Percentiles rank a stretch among this genome's conserved stretches.
phyloP scores from a whole-genome alignment of 1,139 yeast genomes.

The Yamadazyma sp. region DNA sequence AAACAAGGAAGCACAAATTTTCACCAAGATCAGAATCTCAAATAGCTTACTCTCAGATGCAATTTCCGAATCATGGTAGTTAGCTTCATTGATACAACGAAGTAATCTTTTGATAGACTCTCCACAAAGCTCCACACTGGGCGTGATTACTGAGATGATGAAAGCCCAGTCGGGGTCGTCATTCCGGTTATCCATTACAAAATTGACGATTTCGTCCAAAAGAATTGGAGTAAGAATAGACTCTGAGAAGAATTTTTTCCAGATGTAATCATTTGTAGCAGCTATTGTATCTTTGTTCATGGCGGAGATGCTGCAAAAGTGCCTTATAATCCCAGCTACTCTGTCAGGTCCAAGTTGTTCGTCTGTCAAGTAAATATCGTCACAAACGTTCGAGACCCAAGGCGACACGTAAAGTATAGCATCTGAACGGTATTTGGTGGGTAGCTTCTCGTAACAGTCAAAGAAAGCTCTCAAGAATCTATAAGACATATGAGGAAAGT shows the following conservation, averaged over 20 bases:
- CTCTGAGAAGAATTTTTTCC: constrained; percentile 69
- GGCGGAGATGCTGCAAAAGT: constrained; percentile 61
- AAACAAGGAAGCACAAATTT: constrained; percentile 64
- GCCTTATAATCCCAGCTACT: constrained; percentile 61
- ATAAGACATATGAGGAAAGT: constrained; percentile 62
- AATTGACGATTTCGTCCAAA: constrained; percentile 72
- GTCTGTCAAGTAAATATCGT: constrained; percentile 52
- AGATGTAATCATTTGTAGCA: constrained; percentile 52
- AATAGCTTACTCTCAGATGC: constrained; percentile 67
- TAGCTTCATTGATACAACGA: constrained; percentile 52
- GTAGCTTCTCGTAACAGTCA: constrained; percentile 50
- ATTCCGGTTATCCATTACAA: constrained; percentile 73
- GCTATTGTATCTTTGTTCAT: constrained; percentile 43
- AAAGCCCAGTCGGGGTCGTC: constrained; percentile 70
- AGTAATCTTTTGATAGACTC: constrained; percentile 58
- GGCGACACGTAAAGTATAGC: constrained; percentile 64
- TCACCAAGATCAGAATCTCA: constrained; percentile 70
- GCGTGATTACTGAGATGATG: constrained; percentile 63
- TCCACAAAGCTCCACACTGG: constrained; percentile 75
- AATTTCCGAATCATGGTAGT: constrained; percentile 48
- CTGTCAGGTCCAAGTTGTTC: constrained; percentile 61
- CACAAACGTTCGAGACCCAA: constrained; percentile 74
- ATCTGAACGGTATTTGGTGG: constrained; percentile 31
- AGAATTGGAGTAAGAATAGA: constrained; percentile 57
- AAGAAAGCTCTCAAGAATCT: constrained; percentile 64